Percentiles rank a stretch among this genome's conserved stretches.
Conservation (phyloP, 2,329 filamentous ascomycete genomes). For the Scedosporium boydii region DNA sequence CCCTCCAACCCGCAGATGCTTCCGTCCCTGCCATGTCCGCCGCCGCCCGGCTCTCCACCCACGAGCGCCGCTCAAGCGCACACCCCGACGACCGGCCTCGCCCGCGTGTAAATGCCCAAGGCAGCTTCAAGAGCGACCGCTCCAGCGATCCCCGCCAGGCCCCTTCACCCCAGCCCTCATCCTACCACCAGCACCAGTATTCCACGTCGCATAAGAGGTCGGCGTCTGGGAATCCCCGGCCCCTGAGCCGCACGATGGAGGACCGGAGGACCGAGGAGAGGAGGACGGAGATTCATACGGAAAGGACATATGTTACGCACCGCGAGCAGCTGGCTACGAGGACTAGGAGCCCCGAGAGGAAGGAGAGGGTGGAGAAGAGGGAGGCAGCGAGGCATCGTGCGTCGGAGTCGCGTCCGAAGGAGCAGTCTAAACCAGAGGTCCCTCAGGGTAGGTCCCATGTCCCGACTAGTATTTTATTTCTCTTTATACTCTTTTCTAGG, state of each 20-base stretch:
- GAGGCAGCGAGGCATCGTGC: conserved; percentile 30
- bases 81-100: conserved; percentile 6
- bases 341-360: conserved; percentile 47
- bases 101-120: conserved; percentile 31
- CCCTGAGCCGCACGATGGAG: conserved; percentile 33
- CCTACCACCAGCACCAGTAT: conserved; percentile 18
- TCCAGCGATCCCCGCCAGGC: conserved; percentile 1
- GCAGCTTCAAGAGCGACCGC: conserved; percentile 17
- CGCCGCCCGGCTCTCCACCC: conserved; percentile 4
- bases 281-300: conserved; percentile 36
- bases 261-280: conserved; percentile 39
- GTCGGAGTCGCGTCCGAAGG: conserved; percentile 33
- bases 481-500: not conserved
- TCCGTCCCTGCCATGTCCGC: conserved; percentile 8
- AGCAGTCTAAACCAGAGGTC: conserved; percentile 32
- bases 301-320: conserved; percentile 43
- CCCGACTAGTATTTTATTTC: not conserved
- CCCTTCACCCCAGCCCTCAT: conserved; percentile 24
- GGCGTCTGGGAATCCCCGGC: conserved; percentile 46
- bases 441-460: conserved; percentile 33
- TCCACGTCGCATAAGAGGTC: conserved; percentile 45
- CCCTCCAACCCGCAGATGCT: not conserved
- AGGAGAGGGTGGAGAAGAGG: conserved; percentile 20
- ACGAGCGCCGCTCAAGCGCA: conserved; percentile 8
- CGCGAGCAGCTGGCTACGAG: conserved; percentile 53